Base-by-base conservation (phyloP, 176 grass and related monocot genomes). In the Musa itinerans region DNA sequence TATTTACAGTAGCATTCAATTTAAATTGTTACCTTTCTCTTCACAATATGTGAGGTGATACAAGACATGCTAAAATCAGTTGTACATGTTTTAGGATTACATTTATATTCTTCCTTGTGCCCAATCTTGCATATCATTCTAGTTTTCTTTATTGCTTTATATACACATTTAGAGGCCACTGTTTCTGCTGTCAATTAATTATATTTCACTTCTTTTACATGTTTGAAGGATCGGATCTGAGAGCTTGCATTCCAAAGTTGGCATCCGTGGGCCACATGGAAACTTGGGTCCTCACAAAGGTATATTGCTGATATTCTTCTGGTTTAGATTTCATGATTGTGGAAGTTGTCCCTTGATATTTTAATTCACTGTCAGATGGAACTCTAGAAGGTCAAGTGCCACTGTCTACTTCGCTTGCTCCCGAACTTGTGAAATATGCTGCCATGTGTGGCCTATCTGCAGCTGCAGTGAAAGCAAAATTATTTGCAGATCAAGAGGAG, bases 401-500 rank as follows among this genome's bases (percentile, higher is more conserved):
- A 76, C 75, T 61, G 83, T 52, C 69, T n/a, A 69, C 77, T 50
- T 77, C 86, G 52, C 54, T 89, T 78, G 78, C 80, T 81, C 78
- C 67, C 63, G 88, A 89, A 93, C 82, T 82, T 43, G 80, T 91
- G 43, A 93, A 91, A 79, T 75, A 84, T 58, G 90, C 90, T 57
- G 81, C 95, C 69, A 78, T 81, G 75, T 80, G 76, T 77, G 95
- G 95, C 84, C 71, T 98, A 54, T 89, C 90, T 10, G 90, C 90
- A 53, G 95, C 95, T 54, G 88, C 90, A 16, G 84, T 89, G 80
- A 98, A 98, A 75, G 89, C 88, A 76, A 98, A 98, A 85, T 87
- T 91, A 59, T 98, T 93, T 83, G 90, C 90, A 0, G 95, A 98
- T 79, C 95, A 98, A 78, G 95, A 98, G 69, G 90, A 98, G 69